These are phyloP conservation scores for Craspedostauros australis DNA, from an alignment of 108 stramenopile genomes.

Conservation along the genomic window DNA sequence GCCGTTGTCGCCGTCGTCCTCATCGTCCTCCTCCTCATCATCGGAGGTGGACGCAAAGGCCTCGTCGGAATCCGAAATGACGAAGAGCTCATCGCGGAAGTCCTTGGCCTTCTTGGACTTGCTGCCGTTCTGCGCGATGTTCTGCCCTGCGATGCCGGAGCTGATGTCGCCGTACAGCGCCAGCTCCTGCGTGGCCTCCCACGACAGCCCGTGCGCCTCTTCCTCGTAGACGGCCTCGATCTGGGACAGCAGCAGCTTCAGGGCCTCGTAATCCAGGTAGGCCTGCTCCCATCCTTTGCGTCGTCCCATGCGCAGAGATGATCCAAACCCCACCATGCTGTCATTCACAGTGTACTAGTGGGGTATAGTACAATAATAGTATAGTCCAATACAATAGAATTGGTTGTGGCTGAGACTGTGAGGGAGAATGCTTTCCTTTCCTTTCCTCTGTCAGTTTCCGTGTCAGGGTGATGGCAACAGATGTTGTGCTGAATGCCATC, in stretches of 20 bases:
- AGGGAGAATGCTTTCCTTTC: too few species aligned
- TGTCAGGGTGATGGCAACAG: too few species aligned
- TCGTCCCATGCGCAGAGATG: slow-evolving; percentile 53
- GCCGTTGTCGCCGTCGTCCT: neutral
- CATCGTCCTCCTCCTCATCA: slow-evolving; percentile 2
- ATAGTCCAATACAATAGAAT: too few species aligned
- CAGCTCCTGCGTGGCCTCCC: neutral
- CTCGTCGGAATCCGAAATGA: slow-evolving; percentile 65
- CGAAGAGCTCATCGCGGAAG: slow-evolving; percentile 80
- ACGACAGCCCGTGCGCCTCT: slow-evolving; percentile 17
- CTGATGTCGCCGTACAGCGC: neutral
- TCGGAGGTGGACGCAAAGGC: slow-evolving; percentile 46
- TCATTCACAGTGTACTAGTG: too few species aligned
- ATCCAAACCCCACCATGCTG: slow-evolving; percentile 76
- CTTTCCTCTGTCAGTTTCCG: too few species aligned
- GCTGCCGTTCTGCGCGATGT: neutral
- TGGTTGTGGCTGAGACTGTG: too few species aligned
- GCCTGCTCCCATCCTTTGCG: slow-evolving; percentile 72
- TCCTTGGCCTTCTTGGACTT: slow-evolving; percentile 15
- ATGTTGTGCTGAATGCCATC: too few species aligned
- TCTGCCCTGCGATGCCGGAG: too few species aligned
- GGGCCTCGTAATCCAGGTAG: slow-evolving; percentile 75
- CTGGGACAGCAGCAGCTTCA: slow-evolving; percentile 57
- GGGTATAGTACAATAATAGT: too few species aligned
- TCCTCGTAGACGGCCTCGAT: slow-evolving; percentile 76